Evolutionary conservation across 805 yeast genomes (phyloP).

Genomic region (Kregervanrija fluxuum): DNA sequence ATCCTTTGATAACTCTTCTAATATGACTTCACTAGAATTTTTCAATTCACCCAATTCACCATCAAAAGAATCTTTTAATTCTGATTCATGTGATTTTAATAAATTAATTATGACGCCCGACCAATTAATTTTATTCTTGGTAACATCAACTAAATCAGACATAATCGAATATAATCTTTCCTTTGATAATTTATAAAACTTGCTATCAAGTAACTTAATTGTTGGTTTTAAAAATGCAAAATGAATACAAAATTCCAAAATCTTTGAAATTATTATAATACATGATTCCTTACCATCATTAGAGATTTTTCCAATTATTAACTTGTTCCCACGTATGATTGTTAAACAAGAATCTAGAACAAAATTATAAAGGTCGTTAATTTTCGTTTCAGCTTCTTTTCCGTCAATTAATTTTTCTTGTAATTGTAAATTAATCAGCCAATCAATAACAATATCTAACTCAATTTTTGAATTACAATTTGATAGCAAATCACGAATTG

Average conservation of each 20-base stretch:
- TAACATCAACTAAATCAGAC: constrained; percentile 26
- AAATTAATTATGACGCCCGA: constrained; percentile 8
- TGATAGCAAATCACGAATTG: constrained; percentile 39
- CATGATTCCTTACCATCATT: too few species aligned
- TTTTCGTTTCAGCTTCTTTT: constrained; percentile 8
- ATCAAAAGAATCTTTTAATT: constrained; percentile 8
- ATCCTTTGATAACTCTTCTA: constrained; percentile 26
- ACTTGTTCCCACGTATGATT: constrained; percentile 9
- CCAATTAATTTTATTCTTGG: constrained; percentile 10
- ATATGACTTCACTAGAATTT: constrained; percentile 11
- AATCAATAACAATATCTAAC: too few species aligned
- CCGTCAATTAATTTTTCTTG: constrained; percentile 5
- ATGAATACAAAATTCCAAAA: too few species aligned
- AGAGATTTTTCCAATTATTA: neutral
- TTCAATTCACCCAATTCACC: constrained; percentile 49
- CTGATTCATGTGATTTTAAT: constrained; percentile 37
- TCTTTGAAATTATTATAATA: too few species aligned
- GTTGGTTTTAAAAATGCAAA: too few species aligned
- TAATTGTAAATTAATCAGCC: too few species aligned
- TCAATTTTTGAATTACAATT: neutral
- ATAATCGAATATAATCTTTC: constrained; percentile 67
- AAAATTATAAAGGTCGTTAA: constrained; percentile 7
- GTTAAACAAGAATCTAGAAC: constrained; percentile 6
- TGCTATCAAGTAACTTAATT: too few species aligned
- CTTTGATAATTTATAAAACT: constrained; percentile 36